These are phyloP conservation scores for Saksenaea vasiformis DNA, from an alignment of 371 early-diverging fungal genomes.

Conservation along the genomic window DNA sequence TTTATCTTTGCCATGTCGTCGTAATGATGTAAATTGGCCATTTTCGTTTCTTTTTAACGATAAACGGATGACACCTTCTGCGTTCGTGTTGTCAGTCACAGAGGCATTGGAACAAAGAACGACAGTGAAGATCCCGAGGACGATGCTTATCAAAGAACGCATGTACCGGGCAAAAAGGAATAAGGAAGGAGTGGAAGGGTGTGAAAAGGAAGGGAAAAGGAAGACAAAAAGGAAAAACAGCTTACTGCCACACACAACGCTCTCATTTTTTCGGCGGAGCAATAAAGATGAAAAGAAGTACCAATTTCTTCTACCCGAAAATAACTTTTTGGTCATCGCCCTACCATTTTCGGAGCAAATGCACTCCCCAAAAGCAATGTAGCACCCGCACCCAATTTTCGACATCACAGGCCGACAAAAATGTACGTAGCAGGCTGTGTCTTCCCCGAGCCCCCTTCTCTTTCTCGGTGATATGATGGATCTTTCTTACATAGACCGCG, in stretches of 20 bases:
- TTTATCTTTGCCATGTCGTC: background rate
- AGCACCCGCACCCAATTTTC: too few relatives aligned
- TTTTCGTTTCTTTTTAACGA: constrained; percentile 17
- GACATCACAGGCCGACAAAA: too few relatives aligned
- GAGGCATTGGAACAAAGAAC: constrained; percentile 2
- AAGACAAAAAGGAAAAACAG: background rate
- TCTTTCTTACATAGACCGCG: too few relatives aligned
- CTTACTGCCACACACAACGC: background rate
- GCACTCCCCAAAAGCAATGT: too few relatives aligned
- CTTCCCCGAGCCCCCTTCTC: too few relatives aligned
- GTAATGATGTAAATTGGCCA: constrained; percentile 17
- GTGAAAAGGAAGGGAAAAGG: background rate
- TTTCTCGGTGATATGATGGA: too few relatives aligned
- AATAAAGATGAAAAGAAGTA: background rate
- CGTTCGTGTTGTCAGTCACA: background rate
- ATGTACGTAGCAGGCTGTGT: too few relatives aligned
- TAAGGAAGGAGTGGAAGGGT: constrained; percentile 2
- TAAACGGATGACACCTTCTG: constrained; percentile 10
- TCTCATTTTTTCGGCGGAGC: background rate
- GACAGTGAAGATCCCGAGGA: constrained; percentile 7
- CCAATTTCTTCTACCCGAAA: background rate
- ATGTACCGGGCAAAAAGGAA: background rate
- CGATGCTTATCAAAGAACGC: constrained; percentile 6
- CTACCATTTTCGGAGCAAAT: background rate
- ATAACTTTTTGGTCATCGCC: background rate